Conservation (phyloP, 2,329 filamentous ascomycete genomes). For the Ceratocystis huliohia region DNA sequence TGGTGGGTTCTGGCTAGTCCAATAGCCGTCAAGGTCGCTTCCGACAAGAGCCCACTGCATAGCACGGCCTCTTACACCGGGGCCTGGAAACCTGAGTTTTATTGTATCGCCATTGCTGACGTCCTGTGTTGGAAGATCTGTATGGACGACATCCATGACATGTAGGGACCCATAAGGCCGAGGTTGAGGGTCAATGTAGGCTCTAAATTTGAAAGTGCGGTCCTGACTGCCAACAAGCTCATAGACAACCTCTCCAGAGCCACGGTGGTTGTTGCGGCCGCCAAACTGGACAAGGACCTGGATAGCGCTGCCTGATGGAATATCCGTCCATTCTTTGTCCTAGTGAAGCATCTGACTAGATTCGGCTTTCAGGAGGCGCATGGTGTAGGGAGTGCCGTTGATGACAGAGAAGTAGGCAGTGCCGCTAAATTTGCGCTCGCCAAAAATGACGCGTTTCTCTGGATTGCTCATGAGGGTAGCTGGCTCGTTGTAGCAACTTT, state of each 20-base stretch:
- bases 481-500: constrained; percentile 11
- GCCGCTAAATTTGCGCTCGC: constrained; percentile 15
- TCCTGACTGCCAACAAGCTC: constrained; percentile 12
- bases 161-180: constrained; percentile 12
- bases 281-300: constrained; percentile 16
- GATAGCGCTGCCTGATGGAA: constrained; percentile 14
- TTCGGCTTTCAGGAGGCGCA: constrained; percentile 9
- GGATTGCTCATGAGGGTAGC: not conserved
- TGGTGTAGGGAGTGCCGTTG: constrained; percentile 17
- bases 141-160: constrained; percentile 14
- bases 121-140: constrained; percentile 7
- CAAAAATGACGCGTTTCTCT: constrained; percentile 11
- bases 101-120: constrained; percentile 5
- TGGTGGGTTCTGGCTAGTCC: constrained; percentile 16
- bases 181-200: constrained; percentile 8
- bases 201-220: constrained; percentile 12
- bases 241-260: constrained; percentile 12
- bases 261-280: constrained; percentile 15
- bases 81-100: constrained; percentile 11
- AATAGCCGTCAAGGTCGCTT: constrained; percentile 13
- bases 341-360: constrained; percentile 18
- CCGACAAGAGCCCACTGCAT: constrained; percentile 14
- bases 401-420: constrained; percentile 13
- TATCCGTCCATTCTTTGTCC: constrained; percentile 15
- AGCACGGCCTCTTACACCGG: constrained; percentile 12